A percentile compares a stretch with the other conserved stretches of the same genome.
phyloP scores from a whole-genome alignment of 2,329 filamentous ascomycete species.

The Pseudocercospora vitis region DNA sequence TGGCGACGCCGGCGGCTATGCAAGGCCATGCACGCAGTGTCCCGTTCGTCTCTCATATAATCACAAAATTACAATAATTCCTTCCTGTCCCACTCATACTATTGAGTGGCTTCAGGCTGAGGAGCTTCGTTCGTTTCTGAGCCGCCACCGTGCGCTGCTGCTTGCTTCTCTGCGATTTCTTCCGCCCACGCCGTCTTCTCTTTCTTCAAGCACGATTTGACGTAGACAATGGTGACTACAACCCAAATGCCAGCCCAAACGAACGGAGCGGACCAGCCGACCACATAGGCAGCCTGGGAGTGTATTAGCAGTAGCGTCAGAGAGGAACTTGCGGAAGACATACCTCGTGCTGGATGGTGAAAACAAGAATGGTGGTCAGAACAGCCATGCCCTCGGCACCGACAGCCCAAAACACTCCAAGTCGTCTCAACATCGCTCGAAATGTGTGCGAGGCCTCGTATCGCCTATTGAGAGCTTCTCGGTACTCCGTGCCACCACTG shows the following conservation, averaged over 20 bases:
- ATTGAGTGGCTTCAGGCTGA: not conserved
- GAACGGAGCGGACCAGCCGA: constrained; percentile 53
- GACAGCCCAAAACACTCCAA: constrained; percentile 56
- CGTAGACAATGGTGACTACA: constrained; percentile 48
- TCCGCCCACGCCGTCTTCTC: constrained; percentile 40
- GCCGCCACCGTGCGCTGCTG: constrained; percentile 1
- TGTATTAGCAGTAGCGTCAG: not conserved
- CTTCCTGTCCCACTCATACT: not conserved
- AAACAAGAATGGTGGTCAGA: constrained; percentile 47
- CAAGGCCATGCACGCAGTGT: not conserved
- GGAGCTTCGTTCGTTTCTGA: constrained; percentile 3
- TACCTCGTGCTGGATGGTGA: constrained; percentile 47
- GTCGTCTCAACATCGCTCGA: constrained; percentile 53
- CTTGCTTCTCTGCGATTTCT: constrained; percentile 35
- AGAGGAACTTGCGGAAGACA: not conserved
- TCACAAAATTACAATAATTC: constrained; percentile 1
- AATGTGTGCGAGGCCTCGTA: constrained; percentile 57
- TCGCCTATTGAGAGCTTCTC: constrained; percentile 52
- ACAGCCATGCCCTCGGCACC: constrained; percentile 45
- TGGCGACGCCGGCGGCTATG: not conserved
- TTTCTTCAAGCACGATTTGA: constrained; percentile 40
- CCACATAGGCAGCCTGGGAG: constrained; percentile 46
- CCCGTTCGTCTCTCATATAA: not conserved
- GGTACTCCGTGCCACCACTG: constrained; percentile 53
- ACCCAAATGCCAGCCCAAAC: constrained; percentile 52